These are phyloP conservation scores for Bonia amplexicaulis DNA, from an alignment of 176 grass and related monocot genomes.

Conservation along the genomic window DNA sequence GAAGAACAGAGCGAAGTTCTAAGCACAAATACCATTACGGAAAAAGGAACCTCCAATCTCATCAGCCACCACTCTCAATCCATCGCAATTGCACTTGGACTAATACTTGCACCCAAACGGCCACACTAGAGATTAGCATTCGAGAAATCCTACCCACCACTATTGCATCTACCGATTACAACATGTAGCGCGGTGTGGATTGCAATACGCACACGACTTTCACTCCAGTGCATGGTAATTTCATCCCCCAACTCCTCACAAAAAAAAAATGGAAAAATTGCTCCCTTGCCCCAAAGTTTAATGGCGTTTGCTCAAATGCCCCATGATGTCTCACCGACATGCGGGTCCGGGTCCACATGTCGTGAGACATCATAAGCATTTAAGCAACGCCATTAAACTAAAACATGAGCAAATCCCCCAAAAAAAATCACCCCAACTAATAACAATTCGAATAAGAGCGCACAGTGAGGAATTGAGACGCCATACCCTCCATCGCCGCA, in stretches of 20 bases:
- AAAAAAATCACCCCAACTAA: background rate
- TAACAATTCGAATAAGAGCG: background rate
- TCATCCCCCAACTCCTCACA: background rate
- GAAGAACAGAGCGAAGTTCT: background rate
- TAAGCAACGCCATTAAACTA: no score
- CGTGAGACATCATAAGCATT: no score
- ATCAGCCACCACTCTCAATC: background rate
- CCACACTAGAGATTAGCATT: background rate
- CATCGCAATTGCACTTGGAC: background rate
- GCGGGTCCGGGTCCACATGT: no score
- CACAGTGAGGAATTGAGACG: background rate
- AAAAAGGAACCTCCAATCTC: background rate
- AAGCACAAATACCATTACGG: background rate
- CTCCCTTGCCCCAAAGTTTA: no score
- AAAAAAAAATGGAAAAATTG: no score
- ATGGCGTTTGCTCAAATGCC: no score
- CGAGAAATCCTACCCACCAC: background rate
- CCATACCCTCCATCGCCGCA: slow-evolving; percentile 56
- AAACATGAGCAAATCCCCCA: no score
- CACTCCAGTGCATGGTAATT: background rate
- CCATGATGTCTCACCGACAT: no score
- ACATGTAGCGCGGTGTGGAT: background rate
- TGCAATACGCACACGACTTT: background rate
- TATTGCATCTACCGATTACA: background rate
- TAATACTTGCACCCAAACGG: background rate